Base-by-base conservation (phyloP, 2,329 filamentous ascomycete species). In the Westerdykella aurantiaca region DNA sequence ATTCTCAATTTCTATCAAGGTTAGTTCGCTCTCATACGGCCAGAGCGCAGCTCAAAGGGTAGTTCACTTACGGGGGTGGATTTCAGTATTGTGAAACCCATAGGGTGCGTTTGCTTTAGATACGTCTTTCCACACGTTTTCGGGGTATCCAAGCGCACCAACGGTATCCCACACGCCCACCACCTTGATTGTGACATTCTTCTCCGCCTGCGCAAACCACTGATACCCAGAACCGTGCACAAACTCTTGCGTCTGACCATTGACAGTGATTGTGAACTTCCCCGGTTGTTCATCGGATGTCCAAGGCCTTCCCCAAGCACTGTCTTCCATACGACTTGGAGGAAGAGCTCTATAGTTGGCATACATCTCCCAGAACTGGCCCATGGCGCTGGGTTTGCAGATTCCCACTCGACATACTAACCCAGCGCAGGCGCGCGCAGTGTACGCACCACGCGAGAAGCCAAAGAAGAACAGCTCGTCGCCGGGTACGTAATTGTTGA, bases 211-310 rank as follows among this genome's bases (percentile, higher is more conserved):
- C 18, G 18, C 18, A 21, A 21, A 6, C 18, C 18, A 21, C 72
- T 69, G 43, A 77, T 66, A 39, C 66, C 74, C 53, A 79, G 68
- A 5, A 66, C 65, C 11, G 68, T 61, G 1, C 70, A 70, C 42
- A 70, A 58, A 2, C 49, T 51, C 40, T 29, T 37, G 46, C 43
- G 39, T 54, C 51, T 37, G 38, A 51, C 51, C 39, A 47, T 41
- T 34, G 53, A 52, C 22, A 48, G 47, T 5, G 40, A 14, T 38
- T 52, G 54, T 31, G 55, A 55, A 17, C 37, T 46, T 14, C 23
- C 41, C 47, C 48, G 39, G 10, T 12, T 25, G 31, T 29, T 23
- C 38, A 18, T 39, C 39, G n/a, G 31, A 35, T 33, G 39, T 12
- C 14, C n/a, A 29, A 6, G n/a, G 17, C 9, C 31, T 39, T 39